Conservation (phyloP, 306 rosid species). For the Ochetophila trinervis region DNA sequence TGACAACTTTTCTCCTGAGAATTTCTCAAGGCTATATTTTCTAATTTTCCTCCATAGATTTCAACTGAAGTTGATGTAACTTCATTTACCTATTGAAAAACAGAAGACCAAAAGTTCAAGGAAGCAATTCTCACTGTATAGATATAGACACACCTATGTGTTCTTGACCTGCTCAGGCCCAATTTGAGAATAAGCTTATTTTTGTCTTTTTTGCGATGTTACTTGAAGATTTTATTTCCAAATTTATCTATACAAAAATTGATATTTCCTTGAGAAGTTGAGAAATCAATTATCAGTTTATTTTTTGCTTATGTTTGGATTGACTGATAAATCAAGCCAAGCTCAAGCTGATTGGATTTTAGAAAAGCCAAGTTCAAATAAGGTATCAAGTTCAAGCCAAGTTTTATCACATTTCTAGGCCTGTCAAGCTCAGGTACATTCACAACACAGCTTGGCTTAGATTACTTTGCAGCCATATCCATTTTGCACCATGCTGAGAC, state of each 20-base stretch:
- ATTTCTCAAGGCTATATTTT: constrained; percentile 22
- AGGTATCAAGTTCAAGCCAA: not conserved
- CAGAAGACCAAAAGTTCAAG: constrained; percentile 7
- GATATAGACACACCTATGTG: not conserved
- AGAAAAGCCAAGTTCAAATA: constrained; percentile 1
- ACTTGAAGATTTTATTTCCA: too few species aligned
- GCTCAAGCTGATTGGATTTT: not conserved
- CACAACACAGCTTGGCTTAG: not conserved
- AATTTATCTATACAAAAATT: too few species aligned
- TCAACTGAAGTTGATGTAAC: constrained; percentile 34
- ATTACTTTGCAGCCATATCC: constrained; percentile 1
- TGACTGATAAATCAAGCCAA: not conserved
- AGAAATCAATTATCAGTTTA: not conserved
- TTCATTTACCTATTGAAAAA: constrained; percentile 34
- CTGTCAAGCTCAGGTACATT: too few species aligned
- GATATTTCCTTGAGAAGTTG: too few species aligned
- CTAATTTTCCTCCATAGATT: constrained; percentile 25
- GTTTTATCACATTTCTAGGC: not conserved
- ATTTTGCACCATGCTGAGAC: not conserved
- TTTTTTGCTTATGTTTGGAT: not conserved
- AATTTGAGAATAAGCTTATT: too few species aligned
- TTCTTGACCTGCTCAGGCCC: too few species aligned
- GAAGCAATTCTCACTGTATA: constrained; percentile 2
- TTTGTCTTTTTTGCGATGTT: too few species aligned
- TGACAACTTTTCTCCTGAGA: constrained; percentile 28